Conservation (phyloP, 371 early-diverging fungal genomes). For the Syncephalis plumigaleata region DNA sequence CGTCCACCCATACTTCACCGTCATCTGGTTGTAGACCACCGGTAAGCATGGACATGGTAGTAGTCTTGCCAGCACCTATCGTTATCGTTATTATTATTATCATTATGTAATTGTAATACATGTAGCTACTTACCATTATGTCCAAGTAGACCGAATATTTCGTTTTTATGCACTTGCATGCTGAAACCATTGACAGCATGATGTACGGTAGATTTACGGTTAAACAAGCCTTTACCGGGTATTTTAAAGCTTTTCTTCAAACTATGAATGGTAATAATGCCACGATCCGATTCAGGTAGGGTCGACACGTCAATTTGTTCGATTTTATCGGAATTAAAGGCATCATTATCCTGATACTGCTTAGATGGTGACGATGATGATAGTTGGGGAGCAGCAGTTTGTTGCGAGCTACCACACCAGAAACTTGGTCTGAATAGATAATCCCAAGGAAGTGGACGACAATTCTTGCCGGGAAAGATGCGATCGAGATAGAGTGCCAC, state of each 20-base stretch:
- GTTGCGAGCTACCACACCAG: constrained; percentile 7
- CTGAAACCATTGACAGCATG: constrained; percentile 13
- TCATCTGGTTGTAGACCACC: constrained; percentile 15
- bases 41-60: constrained; percentile 29
- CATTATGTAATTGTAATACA: no score
- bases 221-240: constrained; percentile 9
- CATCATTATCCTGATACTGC: no score
- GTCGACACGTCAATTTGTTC: constrained; percentile 9
- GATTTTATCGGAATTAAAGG: constrained; percentile 10
- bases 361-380: no score
- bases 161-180: constrained; percentile 14
- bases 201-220: constrained; percentile 14
- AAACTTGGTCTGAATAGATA: constrained; percentile 15
- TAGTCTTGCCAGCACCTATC: constrained; percentile 40
- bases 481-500: constrained; percentile 19
- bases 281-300: constrained; percentile 11
- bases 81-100: no score
- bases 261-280: constrained; percentile 9
- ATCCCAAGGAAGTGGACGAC: constrained; percentile 11
- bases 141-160: constrained; percentile 17
- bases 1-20: constrained; percentile 14
- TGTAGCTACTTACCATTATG: constrained; percentile 10
- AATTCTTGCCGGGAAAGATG: constrained; percentile 11
- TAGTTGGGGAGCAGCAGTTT: no score
- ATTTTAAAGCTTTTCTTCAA: constrained; percentile 9